Evolutionary conservation across 805 yeast species (phyloP), one percentile per base, ranked within the genome.

Genomic region (Groenewaldozyma salmanticensis): DNA sequence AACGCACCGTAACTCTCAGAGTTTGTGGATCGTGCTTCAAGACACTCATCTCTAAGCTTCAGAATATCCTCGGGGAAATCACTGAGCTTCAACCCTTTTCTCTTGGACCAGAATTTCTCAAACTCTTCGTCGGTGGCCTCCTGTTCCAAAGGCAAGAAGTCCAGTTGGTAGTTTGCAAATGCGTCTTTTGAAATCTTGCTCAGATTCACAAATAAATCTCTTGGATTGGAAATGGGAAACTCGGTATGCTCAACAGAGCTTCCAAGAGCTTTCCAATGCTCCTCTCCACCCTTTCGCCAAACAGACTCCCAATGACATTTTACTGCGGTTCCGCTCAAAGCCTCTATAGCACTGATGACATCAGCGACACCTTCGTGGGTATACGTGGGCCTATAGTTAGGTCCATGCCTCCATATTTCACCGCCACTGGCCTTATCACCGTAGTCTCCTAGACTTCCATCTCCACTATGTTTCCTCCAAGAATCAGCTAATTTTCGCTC

Each of bases 281-380:
- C 64, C 37, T 74, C 78, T 39, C 76, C 87, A 36, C 97, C 97
- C 63, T 76, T 77, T 60, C 95, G 74, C 94, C 94, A 87, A 40
- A 74, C 66, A 50, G 77, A 76, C 53, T 86, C 96, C 97, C 97
- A 88, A 52, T 68, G 71, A 19, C 86, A 66, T 35, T 66, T 72
- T 31, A 79, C 66, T n/a, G 46, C 40, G 21, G 33, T 41, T 15
- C 44, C 68, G 46, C 79, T 68, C 13, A 24, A 24, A 46, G 77
- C 80, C 42, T 81, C 87, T n/a, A 81, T 66, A 7, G 79, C 79
- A 39, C 76, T 70, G 24, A 76, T 64, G 49, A 88, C 64, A 62
- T 88, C 97, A 4, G 95, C 84, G 21, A 85, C 86, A 1, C 96
- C 82, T 60, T 88, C 96, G 60, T 85, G 95, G 9, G 94, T 70